phyloP scores from a whole-genome alignment of 2,329 filamentous ascomycete species.

The Phaeomoniella chlamydospora region DNA sequence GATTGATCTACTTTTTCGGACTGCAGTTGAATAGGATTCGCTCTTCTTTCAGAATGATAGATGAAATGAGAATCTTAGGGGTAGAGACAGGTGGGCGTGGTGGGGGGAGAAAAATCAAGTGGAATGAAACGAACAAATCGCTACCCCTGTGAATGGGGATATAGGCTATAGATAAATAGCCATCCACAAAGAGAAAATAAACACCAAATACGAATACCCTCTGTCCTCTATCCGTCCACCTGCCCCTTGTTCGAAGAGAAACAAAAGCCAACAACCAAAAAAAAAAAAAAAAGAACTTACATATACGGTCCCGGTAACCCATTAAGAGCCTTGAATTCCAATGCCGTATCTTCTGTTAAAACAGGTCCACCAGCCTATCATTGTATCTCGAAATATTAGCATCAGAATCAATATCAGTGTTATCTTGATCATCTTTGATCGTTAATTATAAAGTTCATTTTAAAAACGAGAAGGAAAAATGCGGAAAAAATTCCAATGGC shows the following conservation, averaged over 20 bases:
- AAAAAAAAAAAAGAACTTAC: no score
- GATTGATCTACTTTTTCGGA: not conserved
- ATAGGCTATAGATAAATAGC: not conserved
- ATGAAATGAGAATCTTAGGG: not conserved
- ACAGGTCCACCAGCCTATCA: conserved; percentile 78
- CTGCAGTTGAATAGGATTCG: not conserved
- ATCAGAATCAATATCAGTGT: conserved; percentile 1
- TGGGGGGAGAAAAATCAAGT: not conserved
- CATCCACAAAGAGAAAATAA: conserved; percentile 1
- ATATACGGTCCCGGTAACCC: conserved; percentile 95
- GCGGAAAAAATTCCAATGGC: no score
- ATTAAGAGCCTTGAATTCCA: conserved; percentile 81
- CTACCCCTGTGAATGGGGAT: no score
- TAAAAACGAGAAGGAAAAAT: conserved; percentile 1
- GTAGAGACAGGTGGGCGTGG: not conserved
- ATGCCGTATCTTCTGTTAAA: conserved; percentile 85
- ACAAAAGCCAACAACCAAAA: no score
- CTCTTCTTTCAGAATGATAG: not conserved
- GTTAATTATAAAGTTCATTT: not conserved
- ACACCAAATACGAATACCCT: no score
- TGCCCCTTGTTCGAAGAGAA: no score
- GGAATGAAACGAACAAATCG: no score
- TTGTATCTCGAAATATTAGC: no score
- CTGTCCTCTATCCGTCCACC: no score
- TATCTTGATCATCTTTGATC: not conserved